Evolutionary conservation across 1,139 yeast species (phyloP).

Genomic region (Zygosaccharomyces sapae): DNA sequence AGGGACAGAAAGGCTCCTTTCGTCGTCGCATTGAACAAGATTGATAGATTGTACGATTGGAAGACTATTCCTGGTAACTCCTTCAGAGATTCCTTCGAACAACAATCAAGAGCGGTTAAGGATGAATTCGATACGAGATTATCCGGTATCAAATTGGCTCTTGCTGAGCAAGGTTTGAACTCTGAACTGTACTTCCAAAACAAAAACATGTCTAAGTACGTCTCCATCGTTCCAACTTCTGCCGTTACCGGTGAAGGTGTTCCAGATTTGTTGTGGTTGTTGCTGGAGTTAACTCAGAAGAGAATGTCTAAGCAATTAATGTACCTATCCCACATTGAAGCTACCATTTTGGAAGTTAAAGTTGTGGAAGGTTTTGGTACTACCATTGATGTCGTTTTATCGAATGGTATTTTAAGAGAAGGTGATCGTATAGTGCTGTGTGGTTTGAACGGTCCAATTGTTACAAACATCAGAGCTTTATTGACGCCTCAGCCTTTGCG

Average conservation of each 20-base stretch:
- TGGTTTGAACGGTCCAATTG: conserved; percentile 98
- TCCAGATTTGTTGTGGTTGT: conserved; percentile 94
- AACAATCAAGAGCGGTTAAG: conserved; percentile 80
- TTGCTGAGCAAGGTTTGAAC: conserved; percentile 97
- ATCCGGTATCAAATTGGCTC: conserved; percentile 79
- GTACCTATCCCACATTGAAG: conserved; percentile 86
- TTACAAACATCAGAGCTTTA: conserved; percentile 93
- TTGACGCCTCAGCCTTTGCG: conserved; percentile 97
- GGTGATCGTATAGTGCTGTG: conserved; percentile 95
- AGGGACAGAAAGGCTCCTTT: conserved; percentile 98
- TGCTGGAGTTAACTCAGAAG: conserved; percentile 92
- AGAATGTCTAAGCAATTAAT: conserved; percentile 98
- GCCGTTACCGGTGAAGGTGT: conserved; percentile 99
- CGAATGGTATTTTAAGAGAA: conserved; percentile 90
- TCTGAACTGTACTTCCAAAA: conserved; percentile 94
- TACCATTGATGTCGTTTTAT: conserved; percentile 93
- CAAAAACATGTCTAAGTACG: conserved; percentile 87
- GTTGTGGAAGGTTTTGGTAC: conserved; percentile 99
- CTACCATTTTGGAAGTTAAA: conserved; percentile 96
- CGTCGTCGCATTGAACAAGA: conserved; percentile 92
- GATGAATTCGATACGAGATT: conserved; percentile 87
- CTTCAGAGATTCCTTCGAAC: conserved; percentile 86
- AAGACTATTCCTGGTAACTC: conserved; percentile 83
- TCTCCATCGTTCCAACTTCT: conserved; percentile 95
- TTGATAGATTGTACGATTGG: conserved; percentile 97